A percentile compares a stretch with the other conserved stretches of the same genome.
Conservation (phyloP, 2,329 filamentous ascomycete species). For the Xylaria multiplex region DNA sequence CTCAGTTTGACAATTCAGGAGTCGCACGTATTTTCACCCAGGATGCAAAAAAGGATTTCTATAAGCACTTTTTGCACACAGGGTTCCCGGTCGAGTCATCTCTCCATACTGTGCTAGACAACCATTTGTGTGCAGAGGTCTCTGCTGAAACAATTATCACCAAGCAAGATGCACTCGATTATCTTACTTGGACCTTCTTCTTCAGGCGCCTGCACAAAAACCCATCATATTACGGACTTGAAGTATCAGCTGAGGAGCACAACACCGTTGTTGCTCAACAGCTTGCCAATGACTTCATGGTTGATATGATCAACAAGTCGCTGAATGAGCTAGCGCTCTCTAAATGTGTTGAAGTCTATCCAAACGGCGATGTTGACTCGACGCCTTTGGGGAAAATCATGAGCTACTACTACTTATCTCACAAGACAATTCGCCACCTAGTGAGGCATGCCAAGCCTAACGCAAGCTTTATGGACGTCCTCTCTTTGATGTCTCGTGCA, state of each 20-base stretch:
- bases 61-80: conserved; percentile 98
- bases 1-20: conserved; percentile 95
- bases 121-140: conserved; percentile 94
- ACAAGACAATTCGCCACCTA: conserved; percentile 91
- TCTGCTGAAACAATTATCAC: conserved; percentile 91
- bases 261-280: conserved; percentile 86
- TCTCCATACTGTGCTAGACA: conserved; percentile 94
- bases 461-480: conserved; percentile 81
- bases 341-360: conserved; percentile 82
- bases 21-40: conserved; percentile 98
- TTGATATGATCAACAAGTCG: conserved; percentile 88
- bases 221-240: conserved; percentile 94
- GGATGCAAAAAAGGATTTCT: conserved; percentile 97
- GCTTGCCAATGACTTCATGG: conserved; percentile 92
- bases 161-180: conserved; percentile 97
- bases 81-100: conserved; percentile 98
- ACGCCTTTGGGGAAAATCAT: conserved; percentile 97
- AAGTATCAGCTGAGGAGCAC: conserved; percentile 92
- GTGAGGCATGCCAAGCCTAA: conserved; percentile 78
- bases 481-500: conserved; percentile 92
- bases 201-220: conserved; percentile 98
- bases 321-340: conserved; percentile 84
- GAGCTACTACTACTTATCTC: conserved; percentile 98
- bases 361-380: conserved; percentile 88
- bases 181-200: conserved; percentile 99